Evolutionary conservation across 352 stramenopile species (phyloP).

Genomic region (Phytophthora pini): DNA sequence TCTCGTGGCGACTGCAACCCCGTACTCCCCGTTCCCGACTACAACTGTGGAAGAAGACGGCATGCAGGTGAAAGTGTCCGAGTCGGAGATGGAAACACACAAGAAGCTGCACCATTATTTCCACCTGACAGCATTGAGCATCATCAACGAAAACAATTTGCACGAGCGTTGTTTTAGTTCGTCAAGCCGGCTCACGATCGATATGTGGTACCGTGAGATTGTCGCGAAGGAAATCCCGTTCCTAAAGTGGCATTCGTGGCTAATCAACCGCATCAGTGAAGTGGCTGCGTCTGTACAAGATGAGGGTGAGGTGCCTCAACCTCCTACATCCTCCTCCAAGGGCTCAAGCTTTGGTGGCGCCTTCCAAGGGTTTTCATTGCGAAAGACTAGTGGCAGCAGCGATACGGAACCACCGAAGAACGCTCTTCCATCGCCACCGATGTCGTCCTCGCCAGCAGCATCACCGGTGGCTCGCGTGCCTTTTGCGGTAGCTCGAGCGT

Average conservation of each 20-base stretch:
- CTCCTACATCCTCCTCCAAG: conserved; percentile 14
- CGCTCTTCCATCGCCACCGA: conserved; percentile 27
- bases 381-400: conserved; percentile 24
- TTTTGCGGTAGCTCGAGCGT: conserved; percentile 69
- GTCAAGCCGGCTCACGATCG: conserved; percentile 84
- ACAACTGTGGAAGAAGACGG: conserved; percentile 42
- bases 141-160: conserved; percentile 88
- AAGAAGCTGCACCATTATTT: conserved; percentile 91
- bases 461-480: conserved; percentile 50
- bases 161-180: conserved; percentile 82
- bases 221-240: conserved; percentile 75
- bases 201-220: conserved; percentile 87
- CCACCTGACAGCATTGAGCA: conserved; percentile 84
- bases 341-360: conserved; percentile 10
- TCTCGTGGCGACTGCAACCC: conserved; percentile 26
- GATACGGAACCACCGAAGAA: conserved; percentile 20
- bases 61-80: conserved; percentile 42
- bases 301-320: conserved; percentile 28
- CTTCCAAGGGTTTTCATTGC: conserved; percentile 35
- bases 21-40: conserved; percentile 48
- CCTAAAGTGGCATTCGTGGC: conserved; percentile 82
- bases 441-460: conserved; percentile 24
- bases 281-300: conserved; percentile 60
- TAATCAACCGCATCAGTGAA: conserved; percentile 81
- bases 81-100: conserved; percentile 75